These are phyloP conservation scores for Microascus cirrosus DNA, from an alignment of 2,329 filamentous ascomycete genomes.

Conservation along the genomic window DNA sequence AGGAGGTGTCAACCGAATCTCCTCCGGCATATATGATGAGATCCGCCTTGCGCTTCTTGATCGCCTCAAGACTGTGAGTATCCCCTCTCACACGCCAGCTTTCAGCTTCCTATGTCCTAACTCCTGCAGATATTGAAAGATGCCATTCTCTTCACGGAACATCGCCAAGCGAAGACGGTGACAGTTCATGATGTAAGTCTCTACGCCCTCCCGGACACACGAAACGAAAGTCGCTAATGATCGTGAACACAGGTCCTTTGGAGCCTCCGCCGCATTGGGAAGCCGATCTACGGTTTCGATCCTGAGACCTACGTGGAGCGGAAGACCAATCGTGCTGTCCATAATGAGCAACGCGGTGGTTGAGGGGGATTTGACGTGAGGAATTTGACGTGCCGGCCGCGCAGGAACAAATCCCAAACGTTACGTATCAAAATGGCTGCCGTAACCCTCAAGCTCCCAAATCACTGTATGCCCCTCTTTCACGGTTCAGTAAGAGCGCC, in stretches of 20 bases:
- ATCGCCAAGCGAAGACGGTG: slow-evolving; percentile 48
- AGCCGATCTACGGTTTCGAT: slow-evolving; percentile 49
- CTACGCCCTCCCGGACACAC: not conserved
- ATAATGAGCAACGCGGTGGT: not conserved
- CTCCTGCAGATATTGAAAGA: slow-evolving; percentile 36
- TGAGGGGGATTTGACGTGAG: not conserved
- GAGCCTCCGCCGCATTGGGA: slow-evolving; percentile 32
- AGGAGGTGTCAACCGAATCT: slow-evolving; percentile 68
- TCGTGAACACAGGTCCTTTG: slow-evolving; percentile 36
- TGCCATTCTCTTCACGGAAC: slow-evolving; percentile 38
- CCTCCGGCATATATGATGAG: slow-evolving; percentile 51
- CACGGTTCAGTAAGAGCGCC: no score
- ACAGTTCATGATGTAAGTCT: slow-evolving; percentile 47
- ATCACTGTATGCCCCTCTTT: no score
- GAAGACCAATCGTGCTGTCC: slow-evolving; percentile 9
- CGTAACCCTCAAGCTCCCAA: no score
- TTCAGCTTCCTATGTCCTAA: slow-evolving; percentile 6
- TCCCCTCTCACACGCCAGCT: not conserved
- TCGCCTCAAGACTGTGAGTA: slow-evolving; percentile 33
- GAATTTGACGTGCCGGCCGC: not conserved
- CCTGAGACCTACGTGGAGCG: slow-evolving; percentile 20
- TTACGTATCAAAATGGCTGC: no score
- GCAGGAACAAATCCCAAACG: no score
- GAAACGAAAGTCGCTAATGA: not conserved
- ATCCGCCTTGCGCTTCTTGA: slow-evolving; percentile 37